phyloP scores from a whole-genome alignment of 78 protist genomes.

The Isochrysis galbana region DNA sequence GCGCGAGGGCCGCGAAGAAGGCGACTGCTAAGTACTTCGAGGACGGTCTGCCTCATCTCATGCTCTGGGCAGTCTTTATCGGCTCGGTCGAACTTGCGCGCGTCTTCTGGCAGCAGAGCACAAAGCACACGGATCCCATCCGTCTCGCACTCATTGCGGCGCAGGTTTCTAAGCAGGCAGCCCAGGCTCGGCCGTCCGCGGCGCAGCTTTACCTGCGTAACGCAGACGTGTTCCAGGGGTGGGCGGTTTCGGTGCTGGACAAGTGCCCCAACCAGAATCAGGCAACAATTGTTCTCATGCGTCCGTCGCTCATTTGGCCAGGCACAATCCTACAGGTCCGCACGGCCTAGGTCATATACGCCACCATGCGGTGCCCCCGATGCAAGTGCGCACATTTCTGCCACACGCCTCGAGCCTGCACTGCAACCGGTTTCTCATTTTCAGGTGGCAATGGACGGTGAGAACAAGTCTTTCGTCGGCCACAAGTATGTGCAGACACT shows the following conservation, averaged over 20 bases:
- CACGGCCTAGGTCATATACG: too few relatives aligned
- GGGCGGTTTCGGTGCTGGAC: background rate
- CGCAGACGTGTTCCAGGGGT: background rate
- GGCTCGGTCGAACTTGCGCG: background rate
- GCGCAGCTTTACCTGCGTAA: background rate
- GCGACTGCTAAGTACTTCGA: too few relatives aligned
- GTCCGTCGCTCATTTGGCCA: background rate
- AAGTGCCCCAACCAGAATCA: background rate
- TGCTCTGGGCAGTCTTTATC: background rate
- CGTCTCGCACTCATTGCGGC: background rate
- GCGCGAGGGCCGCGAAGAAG: background rate
- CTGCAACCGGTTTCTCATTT: too few relatives aligned
- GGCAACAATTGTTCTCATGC: background rate
- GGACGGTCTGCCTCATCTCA: background rate
- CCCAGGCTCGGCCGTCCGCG: background rate
- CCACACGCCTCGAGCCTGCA: too few relatives aligned
- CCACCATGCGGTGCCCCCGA: too few relatives aligned
- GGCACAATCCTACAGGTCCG: background rate
- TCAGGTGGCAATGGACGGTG: background rate
- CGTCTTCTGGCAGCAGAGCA: background rate
- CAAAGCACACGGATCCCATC: background rate
- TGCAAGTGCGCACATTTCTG: too few relatives aligned
- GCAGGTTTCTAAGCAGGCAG: background rate
- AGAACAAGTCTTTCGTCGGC: background rate
- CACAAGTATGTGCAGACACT: background rate